Conservation (phyloP, 1,139 yeast genomes). For the Blastobotrys petasosporus region DNA sequence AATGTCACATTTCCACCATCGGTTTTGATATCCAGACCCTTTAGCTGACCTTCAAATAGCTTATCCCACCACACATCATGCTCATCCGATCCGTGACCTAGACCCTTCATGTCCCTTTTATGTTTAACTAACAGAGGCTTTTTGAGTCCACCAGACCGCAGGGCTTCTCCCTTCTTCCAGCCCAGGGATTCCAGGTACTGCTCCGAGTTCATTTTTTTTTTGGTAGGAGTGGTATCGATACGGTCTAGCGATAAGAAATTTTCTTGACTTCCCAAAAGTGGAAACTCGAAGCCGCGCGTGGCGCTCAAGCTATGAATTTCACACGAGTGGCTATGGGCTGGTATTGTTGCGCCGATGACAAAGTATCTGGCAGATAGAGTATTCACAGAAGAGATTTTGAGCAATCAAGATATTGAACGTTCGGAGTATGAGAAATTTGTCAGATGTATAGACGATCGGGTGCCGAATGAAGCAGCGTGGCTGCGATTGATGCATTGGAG, state of each 20-base stretch:
- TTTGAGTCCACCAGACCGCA: slow-evolving; percentile 69
- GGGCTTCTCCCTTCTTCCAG: slow-evolving; percentile 88
- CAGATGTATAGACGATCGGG: no score
- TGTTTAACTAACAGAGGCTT: slow-evolving; percentile 87
- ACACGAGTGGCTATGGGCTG: no score
- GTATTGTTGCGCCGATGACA: no score
- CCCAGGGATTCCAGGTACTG: slow-evolving; percentile 72
- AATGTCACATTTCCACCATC: slow-evolving; percentile 36
- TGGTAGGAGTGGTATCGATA: slow-evolving; percentile 11
- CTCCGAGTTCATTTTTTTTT: slow-evolving; percentile 59
- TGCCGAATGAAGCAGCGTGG: no score
- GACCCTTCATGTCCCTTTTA: slow-evolving; percentile 83
- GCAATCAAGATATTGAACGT: no score
- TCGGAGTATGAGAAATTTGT: no score
- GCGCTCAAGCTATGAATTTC: no score
- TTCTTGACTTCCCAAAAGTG: background rate
- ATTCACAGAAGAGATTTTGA: no score
- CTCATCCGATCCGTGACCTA: slow-evolving; percentile 64
- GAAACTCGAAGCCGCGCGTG: no score
- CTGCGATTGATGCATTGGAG: no score
- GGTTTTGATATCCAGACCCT: slow-evolving; percentile 58
- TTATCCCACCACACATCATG: slow-evolving; percentile 97
- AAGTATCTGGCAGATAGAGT: no score
- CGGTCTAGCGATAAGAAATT: background rate
- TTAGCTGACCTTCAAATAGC: slow-evolving; percentile 86